Evolutionary conservation across 2,329 filamentous ascomycete genomes (phyloP).

Genomic region (Chalara sp.): DNA sequence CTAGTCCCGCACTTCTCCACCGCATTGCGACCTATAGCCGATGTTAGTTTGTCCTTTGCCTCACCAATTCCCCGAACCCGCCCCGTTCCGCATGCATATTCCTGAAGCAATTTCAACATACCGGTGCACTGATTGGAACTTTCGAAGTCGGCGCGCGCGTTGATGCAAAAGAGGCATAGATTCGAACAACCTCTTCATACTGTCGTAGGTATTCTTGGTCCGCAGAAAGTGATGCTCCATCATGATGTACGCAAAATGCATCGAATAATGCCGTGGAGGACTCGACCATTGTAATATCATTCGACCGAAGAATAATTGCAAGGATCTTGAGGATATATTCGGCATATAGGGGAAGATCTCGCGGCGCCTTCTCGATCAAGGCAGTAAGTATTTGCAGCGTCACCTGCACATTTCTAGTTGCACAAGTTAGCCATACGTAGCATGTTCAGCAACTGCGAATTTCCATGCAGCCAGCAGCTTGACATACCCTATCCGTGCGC

Average conservation of each 20-base stretch:
- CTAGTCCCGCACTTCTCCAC: constrained; percentile 67
- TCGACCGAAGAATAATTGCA: constrained; percentile 72
- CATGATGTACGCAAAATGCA: constrained; percentile 82
- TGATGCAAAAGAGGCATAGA: constrained; percentile 75
- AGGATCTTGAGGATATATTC: constrained; percentile 79
- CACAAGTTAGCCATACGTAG: no score
- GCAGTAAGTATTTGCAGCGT: constrained; percentile 88
- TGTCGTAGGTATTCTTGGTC: constrained; percentile 77
- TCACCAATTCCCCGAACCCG: neutral
- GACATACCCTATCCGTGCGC: constrained; percentile 74
- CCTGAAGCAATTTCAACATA: constrained; percentile 49
- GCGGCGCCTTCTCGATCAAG: constrained; percentile 85
- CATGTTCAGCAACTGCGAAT: no score
- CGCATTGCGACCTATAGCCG: constrained; percentile 53
- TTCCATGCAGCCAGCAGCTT: neutral
- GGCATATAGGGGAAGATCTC: constrained; percentile 85
- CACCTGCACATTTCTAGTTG: constrained; percentile 76
- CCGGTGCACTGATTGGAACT: constrained; percentile 57
- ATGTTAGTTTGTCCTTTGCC: no score
- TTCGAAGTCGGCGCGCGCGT: constrained; percentile 47
- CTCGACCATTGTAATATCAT: constrained; percentile 88
- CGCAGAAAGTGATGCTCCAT: constrained; percentile 75
- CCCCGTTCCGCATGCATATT: neutral
- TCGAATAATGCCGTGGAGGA: constrained; percentile 82
- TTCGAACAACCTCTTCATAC: constrained; percentile 73